These are phyloP conservation scores for Nakazawaea wickerhamii DNA, from an alignment of 805 yeast species.

Conservation along the genomic window DNA sequence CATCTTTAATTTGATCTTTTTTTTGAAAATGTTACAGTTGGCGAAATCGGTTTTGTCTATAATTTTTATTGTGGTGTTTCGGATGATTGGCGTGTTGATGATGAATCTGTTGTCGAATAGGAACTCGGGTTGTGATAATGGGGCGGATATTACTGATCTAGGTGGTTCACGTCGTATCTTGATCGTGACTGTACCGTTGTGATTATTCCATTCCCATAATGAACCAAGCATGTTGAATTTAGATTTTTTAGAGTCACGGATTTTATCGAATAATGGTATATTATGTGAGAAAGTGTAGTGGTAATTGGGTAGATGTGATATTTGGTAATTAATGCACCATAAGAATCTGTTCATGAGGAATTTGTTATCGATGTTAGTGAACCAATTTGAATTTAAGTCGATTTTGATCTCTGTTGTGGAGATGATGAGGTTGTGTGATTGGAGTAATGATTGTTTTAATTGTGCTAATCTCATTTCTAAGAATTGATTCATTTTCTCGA, in stretches of 20 bases:
- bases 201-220: neutral
- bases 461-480: constrained; percentile 18
- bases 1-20: neutral
- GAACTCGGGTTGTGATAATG: neutral
- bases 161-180: constrained; percentile 3
- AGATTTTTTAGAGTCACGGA: neutral
- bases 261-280: neutral
- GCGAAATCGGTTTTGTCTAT: neutral
- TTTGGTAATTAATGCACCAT: constrained; percentile 18
- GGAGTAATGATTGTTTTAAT: constrained; percentile 16
- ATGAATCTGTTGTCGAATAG: neutral
- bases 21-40: neutral
- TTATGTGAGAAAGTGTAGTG: constrained; percentile 15
- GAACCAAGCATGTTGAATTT: constrained; percentile 4
- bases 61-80: neutral
- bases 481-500: constrained; percentile 14
- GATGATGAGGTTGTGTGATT: constrained; percentile 2
- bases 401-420: constrained; percentile 11
- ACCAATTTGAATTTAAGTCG: constrained; percentile 17
- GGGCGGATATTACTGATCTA: neutral
- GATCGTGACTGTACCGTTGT: neutral
- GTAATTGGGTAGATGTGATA: constrained; percentile 20
- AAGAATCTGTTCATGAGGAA: constrained; percentile 24
- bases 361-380: constrained; percentile 8
- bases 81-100: neutral